Percentiles rank a stretch among this genome's conserved stretches.
These are phyloP conservation scores for Colletotrichum australisinense DNA, from an alignment of 2,329 filamentous ascomycete species.

Conservation along the genomic window DNA sequence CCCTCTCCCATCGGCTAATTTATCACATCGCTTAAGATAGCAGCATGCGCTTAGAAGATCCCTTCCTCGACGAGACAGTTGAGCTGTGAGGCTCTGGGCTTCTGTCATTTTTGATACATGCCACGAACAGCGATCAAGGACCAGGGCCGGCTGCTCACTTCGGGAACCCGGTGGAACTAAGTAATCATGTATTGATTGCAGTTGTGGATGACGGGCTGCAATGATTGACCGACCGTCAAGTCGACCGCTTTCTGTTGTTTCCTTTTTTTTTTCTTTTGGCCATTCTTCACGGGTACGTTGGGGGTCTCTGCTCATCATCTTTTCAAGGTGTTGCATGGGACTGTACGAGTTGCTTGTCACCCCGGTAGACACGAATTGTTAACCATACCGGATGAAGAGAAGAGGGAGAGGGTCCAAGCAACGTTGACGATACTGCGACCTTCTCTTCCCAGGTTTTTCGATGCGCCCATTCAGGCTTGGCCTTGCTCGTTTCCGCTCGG, in stretches of 20 bases:
- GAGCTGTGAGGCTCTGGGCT: slow-evolving; percentile 9
- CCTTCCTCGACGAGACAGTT: neutral
- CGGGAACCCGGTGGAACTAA: neutral
- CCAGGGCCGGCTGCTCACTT: neutral
- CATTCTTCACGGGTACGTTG: neutral
- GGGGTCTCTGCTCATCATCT: no score
- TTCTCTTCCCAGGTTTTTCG: neutral
- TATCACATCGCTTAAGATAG: slow-evolving; percentile 23
- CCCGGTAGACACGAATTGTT: neutral
- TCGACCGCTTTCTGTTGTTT: neutral
- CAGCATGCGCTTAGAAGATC: slow-evolving; percentile 10
- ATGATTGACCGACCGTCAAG: neutral
- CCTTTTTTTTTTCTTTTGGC: neutral
- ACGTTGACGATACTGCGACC: neutral
- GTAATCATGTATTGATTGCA: neutral
- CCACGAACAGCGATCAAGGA: neutral
- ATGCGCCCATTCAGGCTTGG: neutral
- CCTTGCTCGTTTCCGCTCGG: neutral
- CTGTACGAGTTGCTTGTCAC: neutral
- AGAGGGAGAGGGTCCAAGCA: neutral
- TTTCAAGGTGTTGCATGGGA: neutral
- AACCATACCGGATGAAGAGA: neutral
- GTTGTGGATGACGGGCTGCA: neutral
- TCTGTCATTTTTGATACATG: neutral
- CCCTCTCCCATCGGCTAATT: slow-evolving; percentile 15